These are phyloP conservation scores for Furcasterigmium furcatum DNA, from an alignment of 2,329 filamentous ascomycete genomes.

Conservation along the genomic window DNA sequence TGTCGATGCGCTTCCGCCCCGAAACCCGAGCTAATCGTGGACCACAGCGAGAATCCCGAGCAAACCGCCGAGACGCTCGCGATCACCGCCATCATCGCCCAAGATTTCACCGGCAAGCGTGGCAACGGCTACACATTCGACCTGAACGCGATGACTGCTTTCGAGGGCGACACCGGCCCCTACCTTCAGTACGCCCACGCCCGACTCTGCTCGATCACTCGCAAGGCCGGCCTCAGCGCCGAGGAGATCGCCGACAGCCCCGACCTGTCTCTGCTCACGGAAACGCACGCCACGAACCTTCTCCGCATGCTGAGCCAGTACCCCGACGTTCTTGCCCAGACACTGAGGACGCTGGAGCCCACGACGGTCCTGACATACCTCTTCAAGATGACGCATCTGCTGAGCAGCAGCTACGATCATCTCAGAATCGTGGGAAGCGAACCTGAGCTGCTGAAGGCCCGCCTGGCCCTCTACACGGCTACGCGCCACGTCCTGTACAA, in stretches of 20 bases:
- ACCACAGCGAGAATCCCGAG: constrained; percentile 66
- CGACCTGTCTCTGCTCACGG: constrained; percentile 65
- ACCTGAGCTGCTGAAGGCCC: constrained; percentile 64
- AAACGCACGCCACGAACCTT: constrained; percentile 70
- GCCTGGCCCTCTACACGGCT: constrained; percentile 75
- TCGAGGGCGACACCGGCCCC: constrained; percentile 81
- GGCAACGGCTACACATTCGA: constrained; percentile 69
- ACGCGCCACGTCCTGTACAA: constrained; percentile 75
- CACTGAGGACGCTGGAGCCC: constrained; percentile 80
- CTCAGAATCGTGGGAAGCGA: constrained; percentile 80
- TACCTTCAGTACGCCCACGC: constrained; percentile 84
- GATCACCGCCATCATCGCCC: constrained; percentile 94
- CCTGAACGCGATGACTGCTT: constrained; percentile 40
- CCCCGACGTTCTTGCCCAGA: constrained; percentile 82
- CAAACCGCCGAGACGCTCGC: constrained; percentile 83
- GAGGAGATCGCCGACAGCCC: constrained; percentile 56
- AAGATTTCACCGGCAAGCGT: constrained; percentile 95
- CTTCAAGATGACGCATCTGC: constrained; percentile 80
- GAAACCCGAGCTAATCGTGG: background rate
- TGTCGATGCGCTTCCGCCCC: background rate
- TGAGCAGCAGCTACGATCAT: constrained; percentile 80
- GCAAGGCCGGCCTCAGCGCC: constrained; percentile 48
- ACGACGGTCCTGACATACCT: constrained; percentile 57
- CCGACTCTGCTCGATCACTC: constrained; percentile 63
- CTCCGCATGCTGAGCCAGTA: constrained; percentile 77